Conservation (phyloP, 768 basidiomycete species). For the Tylopilus rubrobrunneus region DNA sequence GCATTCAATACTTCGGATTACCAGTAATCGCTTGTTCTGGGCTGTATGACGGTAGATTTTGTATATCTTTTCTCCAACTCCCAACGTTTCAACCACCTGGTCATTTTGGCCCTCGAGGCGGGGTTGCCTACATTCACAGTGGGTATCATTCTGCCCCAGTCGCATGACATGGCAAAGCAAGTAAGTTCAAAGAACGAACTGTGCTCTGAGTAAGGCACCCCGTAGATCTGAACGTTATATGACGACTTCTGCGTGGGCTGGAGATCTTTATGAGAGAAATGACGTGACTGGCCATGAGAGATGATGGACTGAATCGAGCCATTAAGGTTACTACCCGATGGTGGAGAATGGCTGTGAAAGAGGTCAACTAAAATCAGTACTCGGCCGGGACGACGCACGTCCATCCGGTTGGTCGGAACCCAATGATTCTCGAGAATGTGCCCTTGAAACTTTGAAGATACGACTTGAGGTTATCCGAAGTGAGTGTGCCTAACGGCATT, state of each 20-base stretch:
- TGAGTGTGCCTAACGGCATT: constrained; percentile 72
- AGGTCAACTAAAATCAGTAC: constrained; percentile 1
- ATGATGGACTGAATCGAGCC: constrained; percentile 71
- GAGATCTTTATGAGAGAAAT: constrained; percentile 69
- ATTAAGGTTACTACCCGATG: constrained; percentile 56
- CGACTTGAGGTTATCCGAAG: constrained; percentile 67
- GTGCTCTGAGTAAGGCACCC: constrained; percentile 93
- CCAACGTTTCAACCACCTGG: constrained; percentile 87
- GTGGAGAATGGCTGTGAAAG: constrained; percentile 54
- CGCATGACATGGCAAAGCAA: constrained; percentile 87
- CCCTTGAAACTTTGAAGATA: constrained; percentile 77
- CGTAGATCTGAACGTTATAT: constrained; percentile 64
- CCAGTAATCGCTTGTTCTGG: constrained; percentile 47
- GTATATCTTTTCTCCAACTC: constrained; percentile 69
- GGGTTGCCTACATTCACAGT: constrained; percentile 88
- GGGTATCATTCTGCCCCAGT: constrained; percentile 87
- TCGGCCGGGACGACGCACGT: constrained; percentile 50
- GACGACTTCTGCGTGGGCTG: constrained; percentile 70
- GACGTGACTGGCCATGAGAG: constrained; percentile 55
- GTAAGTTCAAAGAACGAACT: constrained; percentile 94
- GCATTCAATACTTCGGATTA: constrained; percentile 13
- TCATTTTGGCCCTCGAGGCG: constrained; percentile 76
- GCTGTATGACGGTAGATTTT: constrained; percentile 33
- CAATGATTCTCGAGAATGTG: constrained; percentile 67
- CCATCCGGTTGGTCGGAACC: constrained; percentile 95